Base-by-base conservation (phyloP, 2,329 filamentous ascomycete species). In the Diaporthe vaccinii region DNA sequence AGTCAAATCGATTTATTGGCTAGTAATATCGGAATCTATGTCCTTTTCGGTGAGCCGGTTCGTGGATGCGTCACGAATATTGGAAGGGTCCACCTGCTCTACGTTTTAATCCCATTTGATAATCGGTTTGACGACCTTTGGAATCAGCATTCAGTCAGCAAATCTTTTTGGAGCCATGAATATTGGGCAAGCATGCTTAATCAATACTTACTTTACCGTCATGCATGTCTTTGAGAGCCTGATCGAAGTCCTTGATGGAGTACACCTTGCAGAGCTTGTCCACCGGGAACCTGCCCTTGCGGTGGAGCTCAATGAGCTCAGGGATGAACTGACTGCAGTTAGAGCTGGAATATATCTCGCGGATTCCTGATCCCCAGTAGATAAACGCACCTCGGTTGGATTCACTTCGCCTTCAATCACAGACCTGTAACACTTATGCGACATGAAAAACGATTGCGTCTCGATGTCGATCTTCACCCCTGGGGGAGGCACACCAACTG, bases 231-330 rank as follows among this genome's bases (percentile, higher is more conserved):
- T 75, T 39, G 3, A 80, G 59, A 14, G 80, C 80, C 28, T 77
- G 71, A 12, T 80, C 70, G 6, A 82, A 72, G 2, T 81, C 77
- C n/a, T 72, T 77, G 22, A 80, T 74, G 0, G 80, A 77, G 74
- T 84, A 84, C 0, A 81, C 77, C 46, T 78, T 80, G 70, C 79
- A 81, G 49, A 84, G 76, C 59, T 78, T 83, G 25, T 84, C 82
- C 17, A 84, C 76, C 0, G 82, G 82, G 68, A 84, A 84, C 39
- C 79, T 80, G 2, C 82, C 83, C 53, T 80, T 74, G 25, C 78
- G 78, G 53, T 84, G 82, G 22, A 82, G 77, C 55, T 79, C 75
- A 53, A 84, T 79, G 20, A 84, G 74, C 49, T 80, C 74, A 0
- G 83, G 83, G 34, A 84, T 79, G 75, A 83, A 80, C 81, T 84